Base-by-base conservation (phyloP, 805 yeast species). In the Torulaspora delbrueckii region DNA sequence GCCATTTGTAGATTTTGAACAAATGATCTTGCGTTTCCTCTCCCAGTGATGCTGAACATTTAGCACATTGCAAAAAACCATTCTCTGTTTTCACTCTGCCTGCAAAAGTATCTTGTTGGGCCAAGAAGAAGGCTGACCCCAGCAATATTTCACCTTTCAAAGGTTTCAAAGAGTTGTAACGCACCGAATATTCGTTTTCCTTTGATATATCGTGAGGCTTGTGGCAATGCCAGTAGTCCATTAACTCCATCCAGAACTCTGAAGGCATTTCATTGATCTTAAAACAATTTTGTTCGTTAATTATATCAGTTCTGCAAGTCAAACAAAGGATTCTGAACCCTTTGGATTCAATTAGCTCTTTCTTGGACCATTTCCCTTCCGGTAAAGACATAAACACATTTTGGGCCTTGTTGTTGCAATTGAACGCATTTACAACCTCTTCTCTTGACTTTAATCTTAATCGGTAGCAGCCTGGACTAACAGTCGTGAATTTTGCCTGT, bases 181-280 rank as follows among this genome's bases (percentile, higher is more conserved):
- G 53, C 6, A 42, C 37, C 1, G 50, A 45, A 27, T 50, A 51
- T 42, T 8, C 45, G 42, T 46, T 32, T 43, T 42, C 38, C 60
- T 42, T 36, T 9, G 39, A 18, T 8, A 31, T 24, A n/a, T 47
- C 48, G 34, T 66, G 62, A 0, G 95, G 95, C 56, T 84, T 84
- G 59, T 91, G 97, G 60, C 99, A 91, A 62, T 91, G 97, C 99
- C 99, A 91, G 53, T 84, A 85, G 47, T 91, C 98, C 95, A 91
- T 84, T 76, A 93, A 69, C 61, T 91, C 99, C 10, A 84, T 79
- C 99, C 99, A 91, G 40, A 79, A 71, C 58, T 89, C 97, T 1
- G 95, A 84, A 0, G 99, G 99, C 81, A 91, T 77, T 31, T 86
- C 86, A 43, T 56, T 57, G 8, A 64, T 18, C 23, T 44, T 55